These are phyloP conservation scores for Rhodomyrtus tomentosa DNA, from an alignment of 345 rosid species.

Conservation along the genomic window DNA sequence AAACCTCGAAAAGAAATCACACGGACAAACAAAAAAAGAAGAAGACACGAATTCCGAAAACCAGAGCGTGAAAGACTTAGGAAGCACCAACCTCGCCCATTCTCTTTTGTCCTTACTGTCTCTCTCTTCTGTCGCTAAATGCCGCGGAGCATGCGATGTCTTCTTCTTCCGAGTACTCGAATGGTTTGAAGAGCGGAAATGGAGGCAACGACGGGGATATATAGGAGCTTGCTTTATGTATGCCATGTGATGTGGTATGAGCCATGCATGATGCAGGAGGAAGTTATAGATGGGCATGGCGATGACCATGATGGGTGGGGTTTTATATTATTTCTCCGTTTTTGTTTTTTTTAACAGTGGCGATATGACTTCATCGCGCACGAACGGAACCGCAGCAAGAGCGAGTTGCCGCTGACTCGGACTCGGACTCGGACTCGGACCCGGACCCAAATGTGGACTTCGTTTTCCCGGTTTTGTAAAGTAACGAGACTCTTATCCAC, in stretches of 20 bases:
- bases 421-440: neutral
- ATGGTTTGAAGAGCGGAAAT: neutral
- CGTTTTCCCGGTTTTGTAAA: neutral
- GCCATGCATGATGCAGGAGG: neutral
- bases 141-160: neutral
- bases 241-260: neutral
- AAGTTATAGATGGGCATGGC: neutral
- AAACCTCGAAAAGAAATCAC: neutral
- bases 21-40: neutral
- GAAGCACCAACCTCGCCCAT: constrained; percentile 21
- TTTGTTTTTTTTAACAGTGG: no score
- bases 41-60: neutral
- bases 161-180: neutral
- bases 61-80: neutral
- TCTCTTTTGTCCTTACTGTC: neutral
- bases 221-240: neutral
- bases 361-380: neutral
- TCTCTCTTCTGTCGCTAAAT: neutral
- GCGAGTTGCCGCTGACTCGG: neutral
- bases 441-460: neutral
- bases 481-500: neutral
- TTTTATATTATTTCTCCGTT: neutral
- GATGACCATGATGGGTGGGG: neutral
- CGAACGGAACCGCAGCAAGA: neutral
- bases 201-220: neutral